A percentile compares a stretch with the other conserved stretches of the same genome.
phyloP scores from a whole-genome alignment of 1,284 basidiomycete genomes.

The Boletus calvinii region DNA sequence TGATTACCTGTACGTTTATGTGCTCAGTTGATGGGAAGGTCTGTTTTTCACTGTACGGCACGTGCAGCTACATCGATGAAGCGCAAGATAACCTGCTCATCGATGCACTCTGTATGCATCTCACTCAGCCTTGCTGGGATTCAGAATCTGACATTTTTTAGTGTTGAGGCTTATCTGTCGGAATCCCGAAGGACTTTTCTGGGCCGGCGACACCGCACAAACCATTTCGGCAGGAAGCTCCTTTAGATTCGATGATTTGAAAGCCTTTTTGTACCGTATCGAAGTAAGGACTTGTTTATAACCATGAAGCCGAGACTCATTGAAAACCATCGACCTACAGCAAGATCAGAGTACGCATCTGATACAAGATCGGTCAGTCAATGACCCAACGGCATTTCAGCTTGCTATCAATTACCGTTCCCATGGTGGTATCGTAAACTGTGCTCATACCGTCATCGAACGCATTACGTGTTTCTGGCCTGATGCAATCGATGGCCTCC shows the following conservation, averaged over 20 bases:
- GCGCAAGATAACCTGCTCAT: constrained; percentile 71
- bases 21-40: neutral
- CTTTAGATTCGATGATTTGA: constrained; percentile 71
- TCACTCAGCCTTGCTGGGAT: neutral
- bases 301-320: neutral
- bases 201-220: constrained; percentile 80
- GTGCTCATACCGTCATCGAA: constrained; percentile 63
- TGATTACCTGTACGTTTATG: constrained; percentile 53
- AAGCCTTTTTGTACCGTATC: constrained; percentile 58
- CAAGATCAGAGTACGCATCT: constrained; percentile 18
- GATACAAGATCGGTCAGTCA: constrained; percentile 17
- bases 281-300: constrained; percentile 42
- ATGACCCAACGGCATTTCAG: constrained; percentile 52
- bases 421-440: constrained; percentile 69
- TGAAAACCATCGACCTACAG: constrained; percentile 8
- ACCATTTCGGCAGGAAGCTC: constrained; percentile 71
- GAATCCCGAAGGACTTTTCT: constrained; percentile 69
- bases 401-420: constrained; percentile 68
- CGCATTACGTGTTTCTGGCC: constrained; percentile 65
- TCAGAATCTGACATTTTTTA: constrained; percentile 26
- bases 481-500: constrained; percentile 60
- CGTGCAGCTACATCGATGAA: constrained; percentile 67
- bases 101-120: constrained; percentile 54
- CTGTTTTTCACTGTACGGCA: neutral
- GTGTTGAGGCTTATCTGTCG: constrained; percentile 60